These are phyloP conservation scores for Aureobasidium sp. DNA, from an alignment of 2,329 filamentous ascomycete genomes.

Conservation along the genomic window DNA sequence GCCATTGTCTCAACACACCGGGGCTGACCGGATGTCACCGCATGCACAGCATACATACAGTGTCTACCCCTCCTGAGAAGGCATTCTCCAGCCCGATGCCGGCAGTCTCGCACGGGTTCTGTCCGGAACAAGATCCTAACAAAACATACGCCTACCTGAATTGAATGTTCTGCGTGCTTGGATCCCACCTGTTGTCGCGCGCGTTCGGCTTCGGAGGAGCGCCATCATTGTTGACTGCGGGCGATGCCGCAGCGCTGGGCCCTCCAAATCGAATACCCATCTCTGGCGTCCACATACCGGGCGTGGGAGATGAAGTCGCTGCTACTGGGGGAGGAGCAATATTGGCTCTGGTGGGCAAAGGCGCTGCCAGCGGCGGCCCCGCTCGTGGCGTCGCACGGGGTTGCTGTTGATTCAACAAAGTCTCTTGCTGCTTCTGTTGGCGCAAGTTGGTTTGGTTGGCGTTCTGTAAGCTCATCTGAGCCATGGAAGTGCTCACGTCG, in stretches of 20 bases:
- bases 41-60: not conserved
- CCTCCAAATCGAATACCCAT: conserved; percentile 73
- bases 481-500: conserved; percentile 56
- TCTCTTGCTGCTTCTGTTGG: conserved; percentile 38
- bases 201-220: conserved; percentile 19
- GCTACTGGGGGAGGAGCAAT: conserved; percentile 18
- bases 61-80: not conserved
- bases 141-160: conserved; percentile 27
- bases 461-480: conserved; percentile 46
- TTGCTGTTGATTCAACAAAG: conserved; percentile 24
- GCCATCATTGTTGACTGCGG: conserved; percentile 19
- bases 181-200: conserved; percentile 33
- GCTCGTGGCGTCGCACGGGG: conserved; percentile 38
- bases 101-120: not conserved
- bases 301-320: conserved; percentile 26
- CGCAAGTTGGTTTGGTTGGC: conserved; percentile 36
- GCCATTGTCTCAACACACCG: not conserved
- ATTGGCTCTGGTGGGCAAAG: conserved; percentile 39
- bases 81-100: not conserved
- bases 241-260: conserved; percentile 21
- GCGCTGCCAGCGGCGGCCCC: conserved; percentile 50
- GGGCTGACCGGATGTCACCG: not conserved
- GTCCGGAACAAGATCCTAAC: not conserved
- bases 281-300: conserved; percentile 69
- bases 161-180: conserved; percentile 31